A percentile compares a stretch with the other conserved stretches of the same genome.
Conservation (phyloP, 2,329 filamentous ascomycete species). For the Aspergillus fischeri region DNA sequence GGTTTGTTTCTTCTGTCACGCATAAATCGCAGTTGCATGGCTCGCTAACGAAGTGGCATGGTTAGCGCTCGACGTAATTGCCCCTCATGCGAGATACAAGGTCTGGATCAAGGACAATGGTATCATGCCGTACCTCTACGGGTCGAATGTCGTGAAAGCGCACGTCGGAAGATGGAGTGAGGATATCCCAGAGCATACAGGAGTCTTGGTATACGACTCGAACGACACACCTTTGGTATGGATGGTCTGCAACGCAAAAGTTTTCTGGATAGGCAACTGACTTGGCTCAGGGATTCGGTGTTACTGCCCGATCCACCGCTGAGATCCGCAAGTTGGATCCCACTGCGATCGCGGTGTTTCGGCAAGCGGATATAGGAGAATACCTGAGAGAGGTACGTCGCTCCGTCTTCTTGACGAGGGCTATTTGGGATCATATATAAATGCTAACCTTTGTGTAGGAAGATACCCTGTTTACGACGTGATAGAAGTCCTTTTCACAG, state of each 20-base stretch:
- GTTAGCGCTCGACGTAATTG: constrained; percentile 73
- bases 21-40: neutral
- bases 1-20: neutral
- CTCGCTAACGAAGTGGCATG: neutral
- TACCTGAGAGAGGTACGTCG: constrained; percentile 70
- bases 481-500: constrained; percentile 14
- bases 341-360: constrained; percentile 82
- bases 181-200: constrained; percentile 89
- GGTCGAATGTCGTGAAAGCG: constrained; percentile 80
- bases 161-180: constrained; percentile 82
- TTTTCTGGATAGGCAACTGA: neutral
- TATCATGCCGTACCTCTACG: constrained; percentile 96
- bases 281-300: constrained; percentile 69
- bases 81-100: constrained; percentile 90
- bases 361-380: constrained; percentile 91
- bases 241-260: neutral
- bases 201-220: constrained; percentile 86
- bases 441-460: constrained; percentile 39
- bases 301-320: constrained; percentile 80
- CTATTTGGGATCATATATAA: neutral
- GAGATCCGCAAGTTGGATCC: constrained; percentile 83
- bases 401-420: neutral
- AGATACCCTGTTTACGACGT: constrained; percentile 60
- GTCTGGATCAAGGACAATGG: constrained; percentile 96
- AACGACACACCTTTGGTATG: constrained; percentile 72